Conservation (phyloP, 208 protist species). For the Trichomonas gallinae region DNA sequence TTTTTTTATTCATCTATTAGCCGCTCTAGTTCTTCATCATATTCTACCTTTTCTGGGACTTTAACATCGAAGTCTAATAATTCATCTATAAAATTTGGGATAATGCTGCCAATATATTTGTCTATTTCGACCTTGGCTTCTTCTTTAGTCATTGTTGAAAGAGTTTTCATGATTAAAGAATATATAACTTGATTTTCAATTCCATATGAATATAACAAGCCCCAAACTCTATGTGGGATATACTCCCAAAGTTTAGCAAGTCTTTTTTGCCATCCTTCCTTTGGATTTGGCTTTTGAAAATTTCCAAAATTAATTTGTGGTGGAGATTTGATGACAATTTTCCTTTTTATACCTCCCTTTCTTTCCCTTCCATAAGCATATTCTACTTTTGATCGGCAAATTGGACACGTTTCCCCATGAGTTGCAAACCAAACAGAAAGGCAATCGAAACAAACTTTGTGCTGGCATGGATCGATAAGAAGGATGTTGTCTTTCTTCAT, state of each 20-base stretch:
- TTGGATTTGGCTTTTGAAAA: neutral
- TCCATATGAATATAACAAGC: neutral
- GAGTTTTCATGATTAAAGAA: neutral
- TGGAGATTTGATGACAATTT: neutral
- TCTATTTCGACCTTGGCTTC: neutral
- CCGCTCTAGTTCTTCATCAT: neutral
- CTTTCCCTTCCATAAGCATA: neutral
- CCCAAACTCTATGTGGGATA: neutral
- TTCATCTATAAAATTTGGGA: neutral
- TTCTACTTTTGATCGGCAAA: neutral
- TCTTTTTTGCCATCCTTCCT: neutral
- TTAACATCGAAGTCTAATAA: neutral
- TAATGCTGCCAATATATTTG: neutral
- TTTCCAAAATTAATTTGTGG: neutral
- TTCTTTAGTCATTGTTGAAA: neutral
- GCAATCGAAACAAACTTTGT: neutral
- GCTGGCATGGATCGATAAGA: neutral
- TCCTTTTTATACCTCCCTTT: neutral
- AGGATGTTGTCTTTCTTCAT: neutral
- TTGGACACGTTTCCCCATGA: neutral
- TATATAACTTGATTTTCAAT: neutral
- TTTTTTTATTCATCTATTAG: too few relatives aligned
- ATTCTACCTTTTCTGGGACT: neutral
- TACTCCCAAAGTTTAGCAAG: neutral
- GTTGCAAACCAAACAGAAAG: neutral